These are phyloP conservation scores for Pyronema omphalodes DNA, from an alignment of 495 filamentous ascomycete species.

Conservation along the genomic window DNA sequence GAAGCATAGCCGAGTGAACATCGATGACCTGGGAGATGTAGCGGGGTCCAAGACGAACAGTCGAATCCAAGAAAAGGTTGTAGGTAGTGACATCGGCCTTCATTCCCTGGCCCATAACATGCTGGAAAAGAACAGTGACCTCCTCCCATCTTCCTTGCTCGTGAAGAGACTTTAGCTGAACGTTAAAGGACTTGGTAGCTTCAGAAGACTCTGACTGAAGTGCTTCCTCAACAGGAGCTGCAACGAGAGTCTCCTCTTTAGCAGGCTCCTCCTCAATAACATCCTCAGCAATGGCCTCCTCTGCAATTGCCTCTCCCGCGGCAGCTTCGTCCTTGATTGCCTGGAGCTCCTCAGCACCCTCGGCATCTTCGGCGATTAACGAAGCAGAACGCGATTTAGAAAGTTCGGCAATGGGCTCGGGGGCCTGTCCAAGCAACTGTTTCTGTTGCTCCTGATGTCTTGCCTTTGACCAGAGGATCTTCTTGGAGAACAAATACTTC, in stretches of 20 bases:
- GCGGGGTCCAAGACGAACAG: conserved; percentile 30
- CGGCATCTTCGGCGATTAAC: not conserved
- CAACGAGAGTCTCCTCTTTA: conserved; percentile 23
- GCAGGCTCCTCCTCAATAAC: conserved; percentile 25
- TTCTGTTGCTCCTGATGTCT: conserved; percentile 23
- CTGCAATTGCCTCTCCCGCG: conserved; percentile 7
- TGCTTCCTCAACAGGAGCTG: conserved; percentile 24
- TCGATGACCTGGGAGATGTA: conserved; percentile 62
- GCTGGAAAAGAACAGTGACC: conserved; percentile 76
- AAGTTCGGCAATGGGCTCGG: conserved; percentile 8
- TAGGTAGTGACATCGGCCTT: conserved; percentile 68
- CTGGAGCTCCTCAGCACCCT: conserved; percentile 3
- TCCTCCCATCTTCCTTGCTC: conserved; percentile 53
- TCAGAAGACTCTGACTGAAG: conserved; percentile 23
- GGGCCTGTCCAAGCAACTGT: conserved; percentile 8
- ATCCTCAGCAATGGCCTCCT: conserved; percentile 26
- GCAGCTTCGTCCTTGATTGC: conserved; percentile 3
- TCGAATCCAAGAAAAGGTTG: conserved; percentile 68
- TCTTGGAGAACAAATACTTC: conserved; percentile 24
- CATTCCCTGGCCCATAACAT: conserved; percentile 58
- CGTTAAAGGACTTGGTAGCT: conserved; percentile 41
- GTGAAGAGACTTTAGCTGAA: conserved; percentile 54
- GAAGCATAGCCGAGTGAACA: conserved; percentile 91
- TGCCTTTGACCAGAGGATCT: conserved; percentile 25
- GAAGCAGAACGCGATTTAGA: conserved; percentile 15